Evolutionary conservation across 208 protist species (phyloP).

Genomic region (Acanthamoeba pearcei): DNA sequence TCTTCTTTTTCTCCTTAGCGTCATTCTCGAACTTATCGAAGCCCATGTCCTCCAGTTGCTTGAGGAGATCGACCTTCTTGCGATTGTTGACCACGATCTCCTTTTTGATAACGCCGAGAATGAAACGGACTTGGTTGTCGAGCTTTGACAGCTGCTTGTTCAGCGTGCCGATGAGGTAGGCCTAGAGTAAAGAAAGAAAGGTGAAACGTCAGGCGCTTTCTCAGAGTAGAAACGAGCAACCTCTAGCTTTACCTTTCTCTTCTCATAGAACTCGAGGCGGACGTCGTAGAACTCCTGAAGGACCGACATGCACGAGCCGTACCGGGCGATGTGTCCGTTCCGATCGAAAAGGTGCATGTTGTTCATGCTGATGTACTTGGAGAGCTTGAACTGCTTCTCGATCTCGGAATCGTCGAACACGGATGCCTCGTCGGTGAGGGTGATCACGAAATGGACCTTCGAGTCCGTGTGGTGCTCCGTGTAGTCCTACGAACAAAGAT

Average conservation of each 20-base stretch:
- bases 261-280: slow-evolving; percentile 97
- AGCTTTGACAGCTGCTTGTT: slow-evolving; percentile 92
- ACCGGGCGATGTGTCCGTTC: slow-evolving; percentile 96
- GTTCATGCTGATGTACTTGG: slow-evolving; percentile 67
- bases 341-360: slow-evolving; percentile 84
- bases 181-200: slow-evolving; percentile 46
- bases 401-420: slow-evolving; percentile 54
- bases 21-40: slow-evolving; percentile 91
- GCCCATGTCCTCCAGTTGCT: slow-evolving; percentile 92
- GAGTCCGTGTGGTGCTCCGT: slow-evolving; percentile 75
- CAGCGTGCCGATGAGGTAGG: slow-evolving; percentile 94
- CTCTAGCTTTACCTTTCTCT: slow-evolving; percentile 91
- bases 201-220: too few relatives aligned
- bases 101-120: slow-evolving; percentile 96
- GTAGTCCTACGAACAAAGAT: slow-evolving; percentile 47
- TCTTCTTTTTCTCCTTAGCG: slow-evolving; percentile 83
- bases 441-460: slow-evolving; percentile 76
- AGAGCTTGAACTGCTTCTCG: slow-evolving; percentile 84
- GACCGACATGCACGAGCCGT: slow-evolving; percentile 92
- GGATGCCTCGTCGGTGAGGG: slow-evolving; percentile 26
- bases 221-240: not conserved
- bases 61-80: slow-evolving; percentile 95
- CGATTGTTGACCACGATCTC: slow-evolving; percentile 94
- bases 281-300: slow-evolving; percentile 98
- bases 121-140: slow-evolving; percentile 99